Evolutionary conservation across 495 filamentous ascomycete genomes (phyloP), one percentile per base, ranked within the genome.

Genomic region (Hypoxylon cercidicola): DNA sequence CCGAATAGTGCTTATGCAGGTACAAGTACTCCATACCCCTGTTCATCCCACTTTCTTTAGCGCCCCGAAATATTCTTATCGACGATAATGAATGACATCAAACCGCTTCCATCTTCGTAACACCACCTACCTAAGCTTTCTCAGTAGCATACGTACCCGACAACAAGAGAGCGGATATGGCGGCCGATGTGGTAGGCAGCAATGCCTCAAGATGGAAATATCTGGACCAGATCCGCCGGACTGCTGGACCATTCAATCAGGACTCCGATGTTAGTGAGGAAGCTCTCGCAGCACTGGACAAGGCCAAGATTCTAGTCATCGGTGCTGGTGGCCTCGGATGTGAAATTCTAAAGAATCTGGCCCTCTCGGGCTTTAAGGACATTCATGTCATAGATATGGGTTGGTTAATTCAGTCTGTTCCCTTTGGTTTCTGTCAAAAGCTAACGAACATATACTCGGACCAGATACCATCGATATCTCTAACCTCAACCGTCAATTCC

Each of bases 321-420:
- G 96, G 96, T 40, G 96, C 96, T 63, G 96, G 96, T 58, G 96
- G 96, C 10, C 75, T 99, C 65, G 96, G 96, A 60, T 99, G 96
- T 69, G 96, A 99, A 75, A 93, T 99, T 48, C 76, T 99, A 37
- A 99, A 99, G 81, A 93, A 98, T 68, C 86, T 99, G 9, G 95
- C 96, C 25, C 83, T 97, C 3, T 97, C 93, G 3, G 93, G 96
- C 10, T 98, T 98, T 80, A 96, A 90, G 75, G 84, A 97, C 73
- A 97, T 99, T 60, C 93, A 98, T 80, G 94, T 99, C 37, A 98
- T 99, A 68, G 96, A 99, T 80, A 99, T 99, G 96, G 93, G 70
- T 73, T 54, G 11, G 70, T 35, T 12, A 32, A 16, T 10, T 40
- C 18, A 46, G 41, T 51, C 12, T 58, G 5, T 32, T 11, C 30